These are phyloP conservation scores for Simplicillium aogashimaense DNA, from an alignment of 2,329 filamentous ascomycete species.

Conservation along the genomic window DNA sequence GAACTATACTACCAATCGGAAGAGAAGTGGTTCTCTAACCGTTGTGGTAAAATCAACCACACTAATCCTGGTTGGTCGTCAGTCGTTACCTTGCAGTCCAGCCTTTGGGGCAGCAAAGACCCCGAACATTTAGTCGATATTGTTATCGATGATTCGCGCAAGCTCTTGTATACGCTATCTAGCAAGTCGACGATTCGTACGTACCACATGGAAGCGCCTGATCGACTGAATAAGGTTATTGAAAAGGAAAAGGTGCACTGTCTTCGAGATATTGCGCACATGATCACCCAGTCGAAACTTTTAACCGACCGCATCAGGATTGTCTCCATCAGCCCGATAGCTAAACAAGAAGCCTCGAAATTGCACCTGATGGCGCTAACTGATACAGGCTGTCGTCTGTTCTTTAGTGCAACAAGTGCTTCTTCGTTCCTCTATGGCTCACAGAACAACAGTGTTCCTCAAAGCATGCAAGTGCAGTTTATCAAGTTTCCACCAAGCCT, in stretches of 20 bases:
- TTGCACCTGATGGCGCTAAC: conserved; percentile 87
- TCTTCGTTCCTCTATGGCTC: conserved; percentile 55
- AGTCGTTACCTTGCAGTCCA: conserved; percentile 42
- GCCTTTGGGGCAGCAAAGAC: conserved; percentile 38
- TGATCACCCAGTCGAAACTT: conserved; percentile 64
- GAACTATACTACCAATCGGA: conserved; percentile 96
- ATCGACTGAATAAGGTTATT: conserved; percentile 53
- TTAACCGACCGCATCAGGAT: conserved; percentile 63
- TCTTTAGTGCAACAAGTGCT: conserved; percentile 80
- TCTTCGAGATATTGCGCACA: conserved; percentile 71
- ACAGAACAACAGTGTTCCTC: conserved; percentile 57
- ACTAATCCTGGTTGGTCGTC: conserved; percentile 64
- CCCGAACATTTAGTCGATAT: conserved; percentile 67
- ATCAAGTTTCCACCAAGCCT: conserved; percentile 77
- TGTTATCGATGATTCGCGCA: conserved; percentile 78
- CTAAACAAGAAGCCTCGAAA: conserved; percentile 67
- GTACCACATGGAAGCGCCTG: conserved; percentile 68
- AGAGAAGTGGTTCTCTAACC: conserved; percentile 89
- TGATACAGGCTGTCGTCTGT: conserved; percentile 81
- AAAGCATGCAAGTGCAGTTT: conserved; percentile 96
- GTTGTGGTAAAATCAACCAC: conserved; percentile 83
- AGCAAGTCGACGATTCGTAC: conserved; percentile 81
- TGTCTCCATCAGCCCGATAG: conserved; percentile 77
- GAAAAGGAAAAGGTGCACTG: conserved; percentile 54
- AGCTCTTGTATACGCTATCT: conserved; percentile 84